A percentile compares a stretch with the other conserved stretches of the same genome.
Evolutionary conservation across 2,329 filamentous ascomycete genomes (phyloP).

Genomic region (Botrytis aclada): DNA sequence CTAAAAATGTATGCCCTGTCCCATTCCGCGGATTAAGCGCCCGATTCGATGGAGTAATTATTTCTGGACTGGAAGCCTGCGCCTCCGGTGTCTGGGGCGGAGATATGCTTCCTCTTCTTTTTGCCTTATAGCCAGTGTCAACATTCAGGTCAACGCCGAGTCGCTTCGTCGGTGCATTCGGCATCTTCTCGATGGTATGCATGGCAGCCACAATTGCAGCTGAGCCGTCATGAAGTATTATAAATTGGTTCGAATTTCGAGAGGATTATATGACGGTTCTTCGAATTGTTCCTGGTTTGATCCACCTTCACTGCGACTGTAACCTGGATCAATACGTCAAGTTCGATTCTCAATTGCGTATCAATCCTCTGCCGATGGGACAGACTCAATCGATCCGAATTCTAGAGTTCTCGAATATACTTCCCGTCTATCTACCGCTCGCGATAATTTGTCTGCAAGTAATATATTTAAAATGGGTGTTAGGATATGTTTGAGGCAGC

Average conservation of each 20-base stretch:
- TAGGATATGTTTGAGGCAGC: background rate
- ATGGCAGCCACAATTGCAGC: constrained; percentile 25
- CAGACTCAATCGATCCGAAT: background rate
- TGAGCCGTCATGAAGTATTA: constrained; percentile 23
- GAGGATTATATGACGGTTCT: constrained; percentile 1
- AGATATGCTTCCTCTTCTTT: constrained; percentile 28
- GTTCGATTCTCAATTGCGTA: background rate
- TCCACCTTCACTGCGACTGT: background rate
- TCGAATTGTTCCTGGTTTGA: background rate
- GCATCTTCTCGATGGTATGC: constrained; percentile 33
- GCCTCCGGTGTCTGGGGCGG: constrained; percentile 33
- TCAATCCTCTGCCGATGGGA: constrained; percentile 1
- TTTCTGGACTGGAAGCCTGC: constrained; percentile 30
- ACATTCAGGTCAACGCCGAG: constrained; percentile 33
- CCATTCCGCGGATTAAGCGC: constrained; percentile 32
- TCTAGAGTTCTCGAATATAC: background rate
- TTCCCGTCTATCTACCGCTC: background rate
- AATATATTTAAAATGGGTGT: background rate
- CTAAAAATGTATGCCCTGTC: constrained; percentile 37
- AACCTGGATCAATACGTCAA: background rate
- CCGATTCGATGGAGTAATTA: constrained; percentile 27
- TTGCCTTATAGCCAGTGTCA: constrained; percentile 35
- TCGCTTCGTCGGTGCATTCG: constrained; percentile 31
- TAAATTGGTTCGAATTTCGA: background rate
- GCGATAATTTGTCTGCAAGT: constrained; percentile 1